Percentiles rank a stretch among this genome's conserved stretches.
Evolutionary conservation across 2,329 filamentous ascomycete species (phyloP).

Genomic region (Lecanoromycetidae sp.): DNA sequence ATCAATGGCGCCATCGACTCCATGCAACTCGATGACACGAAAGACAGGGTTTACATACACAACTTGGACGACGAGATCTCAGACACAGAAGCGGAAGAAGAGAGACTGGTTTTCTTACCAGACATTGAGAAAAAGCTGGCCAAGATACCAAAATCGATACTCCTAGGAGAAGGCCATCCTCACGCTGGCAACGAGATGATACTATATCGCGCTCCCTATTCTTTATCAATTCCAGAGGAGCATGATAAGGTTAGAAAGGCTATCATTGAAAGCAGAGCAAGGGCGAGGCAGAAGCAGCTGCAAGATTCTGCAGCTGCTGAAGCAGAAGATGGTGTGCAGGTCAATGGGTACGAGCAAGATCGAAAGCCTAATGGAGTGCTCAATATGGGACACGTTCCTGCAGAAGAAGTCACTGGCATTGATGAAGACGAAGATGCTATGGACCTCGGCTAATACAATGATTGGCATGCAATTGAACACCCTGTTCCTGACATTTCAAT

Average conservation of each 20-base stretch:
- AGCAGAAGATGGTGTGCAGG: not conserved
- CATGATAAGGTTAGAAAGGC: conserved; percentile 69
- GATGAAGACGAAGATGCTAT: conserved; percentile 21
- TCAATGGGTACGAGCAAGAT: not conserved
- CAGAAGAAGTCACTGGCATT: not conserved
- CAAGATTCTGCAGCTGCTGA: conserved; percentile 7
- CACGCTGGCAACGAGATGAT: conserved; percentile 54
- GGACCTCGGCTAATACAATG: conserved; percentile 20
- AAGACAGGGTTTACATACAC: conserved; percentile 81
- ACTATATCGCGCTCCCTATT: conserved; percentile 68
- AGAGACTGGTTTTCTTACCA: conserved; percentile 63
- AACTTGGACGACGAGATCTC: conserved; percentile 80
- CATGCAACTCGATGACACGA: conserved; percentile 81
- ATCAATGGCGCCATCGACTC: conserved; percentile 31
- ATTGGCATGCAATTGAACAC: not conserved
- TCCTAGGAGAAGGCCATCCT: conserved; percentile 41
- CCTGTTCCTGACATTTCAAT: no score
- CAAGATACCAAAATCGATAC: conserved; percentile 55
- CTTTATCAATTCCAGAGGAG: conserved; percentile 61
- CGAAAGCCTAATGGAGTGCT: not conserved
- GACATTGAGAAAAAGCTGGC: conserved; percentile 74
- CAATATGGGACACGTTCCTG: conserved; percentile 2
- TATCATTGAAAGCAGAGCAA: conserved; percentile 64
- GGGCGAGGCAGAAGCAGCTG: conserved; percentile 31
- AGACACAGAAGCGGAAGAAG: conserved; percentile 48